These are phyloP conservation scores for barley (Hordeum vulgare) DNA, from an alignment of 176 grass and related monocot genomes.

Conservation along the genomic window MorexV3_pseudomolecules_assembly NC_058518.1:126050473-126050972, in stretches of 20 bases:
- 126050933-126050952: constrained; percentile 14
- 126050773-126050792: constrained; percentile 35
- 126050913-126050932: constrained; percentile 39
- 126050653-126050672: constrained; percentile 53
- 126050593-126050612: constrained; percentile 87
- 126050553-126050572: constrained; percentile 92
- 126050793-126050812: constrained; percentile 19
- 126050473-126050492: constrained; percentile 86
- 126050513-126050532: constrained; percentile 98
- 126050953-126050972: constrained; percentile 1
- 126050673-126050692: constrained; percentile 73
- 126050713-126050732: constrained; percentile 36
- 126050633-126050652: constrained; percentile 84
- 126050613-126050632: constrained; percentile 97
- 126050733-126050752: constrained; percentile 58
- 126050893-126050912: constrained; percentile 29
- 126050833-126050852: not conserved
- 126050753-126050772: constrained; percentile 41
- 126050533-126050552: constrained; percentile 95
- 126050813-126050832: constrained; percentile 4
- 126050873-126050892: constrained; percentile 21
- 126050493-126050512: constrained; percentile 95
- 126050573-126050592: constrained; percentile 85
- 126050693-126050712: constrained; percentile 54
- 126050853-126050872: constrained; percentile 35